phyloP scores from a whole-genome alignment of 495 filamentous ascomycete genomes.

The Staphylotrichum tortipilum region DNA sequence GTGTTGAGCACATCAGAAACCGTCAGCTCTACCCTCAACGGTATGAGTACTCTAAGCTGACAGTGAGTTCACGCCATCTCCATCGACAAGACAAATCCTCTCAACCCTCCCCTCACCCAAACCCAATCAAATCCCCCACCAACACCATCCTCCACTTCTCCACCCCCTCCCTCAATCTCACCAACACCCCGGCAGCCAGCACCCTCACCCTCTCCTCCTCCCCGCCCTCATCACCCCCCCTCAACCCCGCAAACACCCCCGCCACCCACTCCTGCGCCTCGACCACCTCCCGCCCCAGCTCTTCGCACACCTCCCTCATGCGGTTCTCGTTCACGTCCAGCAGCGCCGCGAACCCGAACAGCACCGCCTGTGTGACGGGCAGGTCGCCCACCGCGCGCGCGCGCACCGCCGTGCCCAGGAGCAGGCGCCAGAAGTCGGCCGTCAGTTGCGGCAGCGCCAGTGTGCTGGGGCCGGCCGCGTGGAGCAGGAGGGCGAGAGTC shows the following conservation, averaged over 20 bases:
- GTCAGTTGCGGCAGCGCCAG: conserved; percentile 58
- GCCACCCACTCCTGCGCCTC: conserved; percentile 46
- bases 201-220: conserved; percentile 56
- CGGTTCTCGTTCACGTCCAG: conserved; percentile 79
- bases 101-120: conserved; percentile 2
- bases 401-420: conserved; percentile 38
- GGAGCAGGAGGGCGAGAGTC: conserved; percentile 56
- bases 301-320: conserved; percentile 61
- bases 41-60: too few species aligned
- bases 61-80: neutral
- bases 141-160: conserved; percentile 68
- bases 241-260: conserved; percentile 31
- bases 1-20: neutral
- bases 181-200: conserved; percentile 75
- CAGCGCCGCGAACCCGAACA: conserved; percentile 72
- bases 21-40: too few species aligned
- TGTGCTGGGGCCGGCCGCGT: conserved; percentile 57
- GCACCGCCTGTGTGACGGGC: conserved; percentile 58
- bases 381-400: conserved; percentile 46
- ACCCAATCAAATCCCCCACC: conserved; percentile 51
- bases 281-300: conserved; percentile 47
- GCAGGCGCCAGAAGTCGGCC: conserved; percentile 58
- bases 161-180: conserved; percentile 67
- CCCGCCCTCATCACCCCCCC: conserved; percentile 37
- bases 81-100: neutral